Evolutionary conservation across 129 eudicot genomes (phyloP).

Genomic region (Centrapalus pauciflorus): DNA sequence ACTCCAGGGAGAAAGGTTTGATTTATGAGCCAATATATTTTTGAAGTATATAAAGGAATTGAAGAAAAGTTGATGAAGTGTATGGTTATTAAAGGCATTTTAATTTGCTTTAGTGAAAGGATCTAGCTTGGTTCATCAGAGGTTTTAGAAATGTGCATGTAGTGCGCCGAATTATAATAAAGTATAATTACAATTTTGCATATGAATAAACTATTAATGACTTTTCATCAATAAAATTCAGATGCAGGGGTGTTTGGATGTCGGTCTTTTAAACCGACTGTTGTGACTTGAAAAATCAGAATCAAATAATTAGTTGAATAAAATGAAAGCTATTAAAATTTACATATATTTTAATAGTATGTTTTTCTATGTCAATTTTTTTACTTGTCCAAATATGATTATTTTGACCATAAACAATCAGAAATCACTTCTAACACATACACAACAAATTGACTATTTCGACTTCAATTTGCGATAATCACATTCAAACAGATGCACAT

Average conservation of each 20-base stretch:
- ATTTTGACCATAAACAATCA: background rate
- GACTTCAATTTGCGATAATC: background rate
- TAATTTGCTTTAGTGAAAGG: background rate
- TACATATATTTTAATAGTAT: too few relatives aligned
- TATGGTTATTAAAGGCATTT: conserved; percentile 2
- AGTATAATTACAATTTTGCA: background rate
- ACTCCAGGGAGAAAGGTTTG: conserved; percentile 39
- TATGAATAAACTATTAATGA: background rate
- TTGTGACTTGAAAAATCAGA: background rate
- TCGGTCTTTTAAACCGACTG: background rate
- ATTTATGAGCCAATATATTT: background rate
- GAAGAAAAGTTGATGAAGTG: background rate
- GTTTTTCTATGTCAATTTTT: too few relatives aligned
- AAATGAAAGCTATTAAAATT: too few relatives aligned
- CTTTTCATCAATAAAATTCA: background rate
- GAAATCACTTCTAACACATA: background rate
- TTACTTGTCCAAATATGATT: too few relatives aligned
- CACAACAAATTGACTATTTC: background rate
- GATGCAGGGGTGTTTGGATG: background rate
- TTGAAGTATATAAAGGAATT: background rate
- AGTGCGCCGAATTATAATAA: background rate
- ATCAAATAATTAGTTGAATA: too few relatives aligned
- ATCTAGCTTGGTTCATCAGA: conserved; percentile 1
- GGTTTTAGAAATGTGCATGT: background rate
- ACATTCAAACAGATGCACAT: background rate